Evolutionary conservation across 139 green algal species (phyloP).

Genomic region (Micromonas commoda): DNA sequence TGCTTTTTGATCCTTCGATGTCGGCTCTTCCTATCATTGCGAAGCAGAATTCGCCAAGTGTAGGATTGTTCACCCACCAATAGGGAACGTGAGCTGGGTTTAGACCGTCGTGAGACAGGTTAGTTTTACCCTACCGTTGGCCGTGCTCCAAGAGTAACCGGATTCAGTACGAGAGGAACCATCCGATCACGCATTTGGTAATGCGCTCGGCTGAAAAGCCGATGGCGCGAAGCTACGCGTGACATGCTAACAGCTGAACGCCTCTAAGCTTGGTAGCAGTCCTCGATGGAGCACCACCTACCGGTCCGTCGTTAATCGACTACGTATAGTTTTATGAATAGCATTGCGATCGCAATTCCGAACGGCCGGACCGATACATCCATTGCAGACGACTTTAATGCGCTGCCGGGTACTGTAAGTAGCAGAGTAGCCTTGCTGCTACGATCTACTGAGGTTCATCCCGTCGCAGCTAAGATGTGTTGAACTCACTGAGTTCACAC

Average conservation of each 20-base stretch:
- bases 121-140: constrained; percentile 68
- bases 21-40: constrained; percentile 61
- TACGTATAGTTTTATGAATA: constrained; percentile 57
- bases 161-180: constrained; percentile 89
- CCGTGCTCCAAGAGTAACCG: constrained; percentile 69
- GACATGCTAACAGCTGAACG: constrained; percentile 76
- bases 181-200: constrained; percentile 75
- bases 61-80: constrained; percentile 72
- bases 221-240: constrained; percentile 76
- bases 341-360: constrained; percentile 53
- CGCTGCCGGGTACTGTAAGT: constrained; percentile 74
- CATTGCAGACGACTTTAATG: constrained; percentile 77
- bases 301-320: constrained; percentile 62
- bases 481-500: constrained; percentile 4
- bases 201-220: constrained; percentile 69
- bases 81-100: constrained; percentile 77
- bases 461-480: constrained; percentile 39
- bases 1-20: constrained; percentile 61
- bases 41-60: constrained; percentile 62
- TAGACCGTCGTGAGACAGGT: constrained; percentile 52
- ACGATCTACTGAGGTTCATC: constrained; percentile 77
- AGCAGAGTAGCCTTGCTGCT: constrained; percentile 77
- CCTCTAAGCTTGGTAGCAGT: constrained; percentile 71
- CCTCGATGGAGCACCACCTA: constrained; percentile 57
- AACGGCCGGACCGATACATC: constrained; percentile 69